A percentile compares a stretch with the other conserved stretches of the same genome.
phyloP scores from a whole-genome alignment of 495 filamentous ascomycete genomes.

The Jackrogersella multiformis region DNA sequence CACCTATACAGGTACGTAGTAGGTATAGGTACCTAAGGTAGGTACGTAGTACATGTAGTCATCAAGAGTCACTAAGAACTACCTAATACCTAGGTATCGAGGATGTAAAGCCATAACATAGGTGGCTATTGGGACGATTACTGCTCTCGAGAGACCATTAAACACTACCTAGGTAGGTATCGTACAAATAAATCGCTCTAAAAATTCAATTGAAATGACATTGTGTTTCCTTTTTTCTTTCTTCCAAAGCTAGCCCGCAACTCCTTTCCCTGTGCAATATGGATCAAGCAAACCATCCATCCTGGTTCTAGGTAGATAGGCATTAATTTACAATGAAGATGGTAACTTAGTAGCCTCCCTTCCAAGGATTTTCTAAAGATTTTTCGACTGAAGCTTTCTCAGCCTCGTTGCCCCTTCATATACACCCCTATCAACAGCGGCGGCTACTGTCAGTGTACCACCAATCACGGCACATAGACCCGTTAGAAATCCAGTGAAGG shows the following conservation, averaged over 20 bases:
- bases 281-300: constrained; percentile 11
- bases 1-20: too few relatives aligned
- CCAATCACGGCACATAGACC: constrained; percentile 95
- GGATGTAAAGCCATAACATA: too few relatives aligned
- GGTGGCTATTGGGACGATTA: too few relatives aligned
- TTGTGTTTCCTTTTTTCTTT: too few relatives aligned
- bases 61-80: too few relatives aligned
- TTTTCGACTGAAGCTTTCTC: constrained; percentile 82
- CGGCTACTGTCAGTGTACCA: constrained; percentile 94
- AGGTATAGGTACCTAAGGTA: too few relatives aligned
- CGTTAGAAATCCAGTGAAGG: constrained; percentile 88
- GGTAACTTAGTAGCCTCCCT: not conserved
- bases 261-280: constrained; percentile 34
- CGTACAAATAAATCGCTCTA: not conserved
- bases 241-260: constrained; percentile 27
- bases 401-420: constrained; percentile 87
- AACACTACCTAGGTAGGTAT: too few relatives aligned
- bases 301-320: constrained; percentile 11
- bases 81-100: too few relatives aligned
- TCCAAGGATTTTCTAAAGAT: constrained; percentile 45
- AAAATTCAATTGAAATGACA: constrained; percentile 2
- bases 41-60: too few relatives aligned
- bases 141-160: too few relatives aligned
- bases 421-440: constrained; percentile 87
- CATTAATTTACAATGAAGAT: constrained; percentile 26